Percentiles rank a stretch among this genome's conserved stretches.
Conservation (phyloP, 371 early-diverging fungal species). For the Mortierella sp. region DNA sequence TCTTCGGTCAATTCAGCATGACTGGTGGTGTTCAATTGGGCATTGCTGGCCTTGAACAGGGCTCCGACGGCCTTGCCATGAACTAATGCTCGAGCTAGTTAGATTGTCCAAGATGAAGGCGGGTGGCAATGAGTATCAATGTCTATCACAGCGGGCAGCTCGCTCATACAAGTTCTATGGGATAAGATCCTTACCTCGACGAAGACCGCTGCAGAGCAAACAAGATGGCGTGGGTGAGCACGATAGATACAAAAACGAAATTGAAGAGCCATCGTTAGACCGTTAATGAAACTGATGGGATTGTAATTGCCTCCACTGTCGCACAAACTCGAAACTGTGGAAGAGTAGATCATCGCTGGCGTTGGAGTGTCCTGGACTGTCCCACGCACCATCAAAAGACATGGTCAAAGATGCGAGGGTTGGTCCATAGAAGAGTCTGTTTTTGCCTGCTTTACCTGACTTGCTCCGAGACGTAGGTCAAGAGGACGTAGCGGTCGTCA, state of each 20-base stretch:
- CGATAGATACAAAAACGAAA: neutral
- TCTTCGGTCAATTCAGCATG: constrained; percentile 54
- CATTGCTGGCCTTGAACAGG: constrained; percentile 64
- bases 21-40: constrained; percentile 62
- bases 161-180: no score
- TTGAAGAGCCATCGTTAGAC: no score
- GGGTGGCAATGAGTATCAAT: constrained; percentile 1
- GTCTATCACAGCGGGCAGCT: neutral
- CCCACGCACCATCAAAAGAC: no score
- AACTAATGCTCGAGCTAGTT: constrained; percentile 73
- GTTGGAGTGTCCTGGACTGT: no score
- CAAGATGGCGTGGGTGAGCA: no score
- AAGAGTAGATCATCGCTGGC: no score
- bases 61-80: constrained; percentile 75
- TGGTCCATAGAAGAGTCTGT: no score
- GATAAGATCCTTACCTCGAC: constrained; percentile 46
- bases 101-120: neutral
- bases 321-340: no score
- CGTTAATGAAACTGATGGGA: no score
- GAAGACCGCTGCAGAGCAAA: constrained; percentile 47
- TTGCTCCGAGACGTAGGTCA: constrained; percentile 75
- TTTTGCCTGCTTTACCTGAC: constrained; percentile 76
- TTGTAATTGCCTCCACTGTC: no score
- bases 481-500: constrained; percentile 69
- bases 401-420: no score